Percentiles rank a stretch among this genome's conserved stretches.
These are phyloP conservation scores for Acacia confusa DNA, from an alignment of 306 rosid species.

Conservation along the genomic window DNA sequence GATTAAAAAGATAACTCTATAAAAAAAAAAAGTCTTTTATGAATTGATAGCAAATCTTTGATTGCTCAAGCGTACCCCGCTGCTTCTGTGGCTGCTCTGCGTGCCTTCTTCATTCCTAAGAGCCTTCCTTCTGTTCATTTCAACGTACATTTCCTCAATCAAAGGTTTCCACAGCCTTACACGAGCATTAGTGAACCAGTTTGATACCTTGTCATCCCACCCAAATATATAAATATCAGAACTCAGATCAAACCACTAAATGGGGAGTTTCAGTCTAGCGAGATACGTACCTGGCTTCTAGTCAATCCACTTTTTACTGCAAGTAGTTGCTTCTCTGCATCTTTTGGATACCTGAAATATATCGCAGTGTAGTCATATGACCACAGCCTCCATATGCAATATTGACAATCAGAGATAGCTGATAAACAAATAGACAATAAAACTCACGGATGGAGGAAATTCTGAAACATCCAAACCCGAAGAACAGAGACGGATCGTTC, in stretches of 20 bases:
- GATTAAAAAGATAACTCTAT: not conserved
- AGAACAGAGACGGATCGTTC: constrained; percentile 91
- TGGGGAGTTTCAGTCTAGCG: not conserved
- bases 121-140: constrained; percentile 70
- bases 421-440: not conserved
- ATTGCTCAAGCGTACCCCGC: constrained; percentile 39
- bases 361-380: constrained; percentile 12
- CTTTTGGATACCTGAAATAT: constrained; percentile 90
- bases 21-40: not conserved
- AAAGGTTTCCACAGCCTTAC: constrained; percentile 95
- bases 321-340: constrained; percentile 92
- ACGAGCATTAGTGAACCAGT: constrained; percentile 96
- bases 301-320: constrained; percentile 93
- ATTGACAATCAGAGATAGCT: not conserved
- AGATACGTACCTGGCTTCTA: constrained; percentile 69
- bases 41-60: constrained; percentile 36
- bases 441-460: constrained; percentile 96
- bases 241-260: not conserved
- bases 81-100: constrained; percentile 41
- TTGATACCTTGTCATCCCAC: constrained; percentile 62
- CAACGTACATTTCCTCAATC: constrained; percentile 96
- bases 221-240: not conserved
- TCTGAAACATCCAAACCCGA: constrained; percentile 93
- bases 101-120: constrained; percentile 41
- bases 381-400: not conserved